These are phyloP conservation scores for Phytophthora palmivora DNA, from an alignment of 352 stramenopile genomes.

Conservation along the genomic window DNA sequence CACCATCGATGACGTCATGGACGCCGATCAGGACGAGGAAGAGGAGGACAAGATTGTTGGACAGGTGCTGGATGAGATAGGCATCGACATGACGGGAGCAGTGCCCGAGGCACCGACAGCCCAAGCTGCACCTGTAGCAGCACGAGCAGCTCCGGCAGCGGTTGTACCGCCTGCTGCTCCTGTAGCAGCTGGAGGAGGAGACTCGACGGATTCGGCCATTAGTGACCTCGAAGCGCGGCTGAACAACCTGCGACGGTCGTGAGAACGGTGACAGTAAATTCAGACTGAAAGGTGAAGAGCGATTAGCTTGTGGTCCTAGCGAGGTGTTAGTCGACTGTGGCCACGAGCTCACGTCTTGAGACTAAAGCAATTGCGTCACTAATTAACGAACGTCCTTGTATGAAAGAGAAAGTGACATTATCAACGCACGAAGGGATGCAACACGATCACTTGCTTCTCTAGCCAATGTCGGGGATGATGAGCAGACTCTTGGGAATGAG, in stretches of 20 bases:
- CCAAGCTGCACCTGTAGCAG: slow-evolving; percentile 45
- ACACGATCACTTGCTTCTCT: slow-evolving; percentile 1
- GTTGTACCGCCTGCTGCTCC: slow-evolving; percentile 54
- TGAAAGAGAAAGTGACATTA: slow-evolving; percentile 16
- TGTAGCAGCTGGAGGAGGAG: slow-evolving; percentile 55
- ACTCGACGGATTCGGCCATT: slow-evolving; percentile 83
- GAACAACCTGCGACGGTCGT: slow-evolving; percentile 95
- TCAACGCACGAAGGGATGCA: slow-evolving; percentile 8
- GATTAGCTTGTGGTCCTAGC: slow-evolving; percentile 1
- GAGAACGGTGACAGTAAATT: slow-evolving; percentile 19
- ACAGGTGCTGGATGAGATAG: slow-evolving; percentile 98
- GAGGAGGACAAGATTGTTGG: slow-evolving; percentile 97
- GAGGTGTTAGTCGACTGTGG: slow-evolving; percentile 9
- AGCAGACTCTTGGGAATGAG: slow-evolving; percentile 86
- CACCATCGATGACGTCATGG: slow-evolving; percentile 97
- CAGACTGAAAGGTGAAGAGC: slow-evolving; percentile 1
- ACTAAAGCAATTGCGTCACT: slow-evolving; percentile 5
- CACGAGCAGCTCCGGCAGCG: slow-evolving; percentile 54
- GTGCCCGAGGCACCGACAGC: slow-evolving; percentile 90
- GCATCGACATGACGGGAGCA: slow-evolving; percentile 93
- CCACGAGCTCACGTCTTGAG: slow-evolving; percentile 1
- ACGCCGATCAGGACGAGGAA: slow-evolving; percentile 95
- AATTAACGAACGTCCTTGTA: slow-evolving; percentile 11
- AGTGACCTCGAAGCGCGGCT: slow-evolving; percentile 96
- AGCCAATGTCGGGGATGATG: slow-evolving; percentile 83